phyloP scores from a whole-genome alignment of 2,329 filamentous ascomycete genomes.

The Clonostachys rosea region DNA sequence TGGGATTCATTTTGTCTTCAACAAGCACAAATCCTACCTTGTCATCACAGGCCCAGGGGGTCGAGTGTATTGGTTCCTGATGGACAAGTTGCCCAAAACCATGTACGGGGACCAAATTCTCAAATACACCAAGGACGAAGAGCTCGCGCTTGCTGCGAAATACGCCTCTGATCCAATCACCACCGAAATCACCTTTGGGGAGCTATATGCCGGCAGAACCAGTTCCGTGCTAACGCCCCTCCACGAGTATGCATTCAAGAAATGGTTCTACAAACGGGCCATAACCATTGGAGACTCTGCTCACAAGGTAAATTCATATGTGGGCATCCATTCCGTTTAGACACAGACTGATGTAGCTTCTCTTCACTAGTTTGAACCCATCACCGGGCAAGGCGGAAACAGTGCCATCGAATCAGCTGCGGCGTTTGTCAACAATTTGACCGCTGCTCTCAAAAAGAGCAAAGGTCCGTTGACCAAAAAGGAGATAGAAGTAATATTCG shows the following conservation, averaged over 20 bases:
- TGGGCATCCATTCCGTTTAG: too few species aligned
- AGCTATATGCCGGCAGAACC: conserved; percentile 19
- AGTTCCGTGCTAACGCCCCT: conserved; percentile 16
- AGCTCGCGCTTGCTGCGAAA: conserved; percentile 7
- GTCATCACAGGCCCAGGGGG: conserved; percentile 16
- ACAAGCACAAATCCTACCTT: conserved; percentile 12
- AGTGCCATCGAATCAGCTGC: conserved; percentile 1
- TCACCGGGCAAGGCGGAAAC: conserved; percentile 1
- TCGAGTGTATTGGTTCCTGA: conserved; percentile 27
- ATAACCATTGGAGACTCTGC: conserved; percentile 33
- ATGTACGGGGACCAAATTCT: conserved; percentile 15
- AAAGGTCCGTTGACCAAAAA: neutral
- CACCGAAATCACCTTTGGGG: conserved; percentile 9
- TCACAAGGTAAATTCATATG: conserved; percentile 22
- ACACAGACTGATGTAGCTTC: neutral
- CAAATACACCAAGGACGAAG: conserved; percentile 9
- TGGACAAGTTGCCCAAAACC: conserved; percentile 15
- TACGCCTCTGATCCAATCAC: neutral
- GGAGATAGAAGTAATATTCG: neutral
- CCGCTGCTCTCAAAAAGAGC: neutral
- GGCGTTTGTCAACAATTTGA: neutral
- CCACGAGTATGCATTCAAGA: conserved; percentile 26
- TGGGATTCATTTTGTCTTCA: neutral
- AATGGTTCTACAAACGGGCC: conserved; percentile 30
- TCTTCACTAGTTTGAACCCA: neutral